These are phyloP conservation scores for Pigoraptor vietnamica DNA, from an alignment of 78 protist genomes.

Conservation along the genomic window DNA sequence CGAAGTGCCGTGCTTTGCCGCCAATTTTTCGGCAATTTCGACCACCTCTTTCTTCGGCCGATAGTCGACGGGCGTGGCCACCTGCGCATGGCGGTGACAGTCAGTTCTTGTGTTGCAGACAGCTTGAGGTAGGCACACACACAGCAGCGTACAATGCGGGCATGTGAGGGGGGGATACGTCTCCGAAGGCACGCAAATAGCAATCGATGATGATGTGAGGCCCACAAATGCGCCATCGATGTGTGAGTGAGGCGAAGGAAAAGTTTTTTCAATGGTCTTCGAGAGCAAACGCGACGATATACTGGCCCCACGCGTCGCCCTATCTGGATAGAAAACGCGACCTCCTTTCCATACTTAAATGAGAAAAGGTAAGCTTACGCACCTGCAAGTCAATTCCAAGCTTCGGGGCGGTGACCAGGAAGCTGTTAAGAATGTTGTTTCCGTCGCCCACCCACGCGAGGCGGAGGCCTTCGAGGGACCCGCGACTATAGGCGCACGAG, in stretches of 20 bases:
- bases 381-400: constrained; percentile 6
- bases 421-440: constrained; percentile 54
- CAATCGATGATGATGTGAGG: too few species aligned
- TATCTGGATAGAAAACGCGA: too few species aligned
- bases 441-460: constrained; percentile 64
- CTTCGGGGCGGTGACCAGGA: background rate
- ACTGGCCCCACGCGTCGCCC: background rate
- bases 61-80: background rate
- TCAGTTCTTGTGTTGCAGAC: constrained; percentile 14
- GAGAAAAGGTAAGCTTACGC: background rate
- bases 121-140: constrained; percentile 26
- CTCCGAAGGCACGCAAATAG: too few species aligned
- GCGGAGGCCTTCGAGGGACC: constrained; percentile 17
- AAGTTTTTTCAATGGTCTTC: too few species aligned
- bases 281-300: too few species aligned
- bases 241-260: background rate
- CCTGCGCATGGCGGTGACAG: constrained; percentile 34
- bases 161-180: too few species aligned
- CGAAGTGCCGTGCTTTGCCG: constrained; percentile 8
- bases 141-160: constrained; percentile 36
- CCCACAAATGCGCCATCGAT: background rate
- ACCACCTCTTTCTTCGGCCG: constrained; percentile 14
- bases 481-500: background rate
- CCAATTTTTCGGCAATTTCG: constrained; percentile 12
- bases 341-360: too few species aligned